Evolutionary conservation across 2,329 filamentous ascomycete genomes (phyloP).

Genomic region (Knufia fluminis): DNA sequence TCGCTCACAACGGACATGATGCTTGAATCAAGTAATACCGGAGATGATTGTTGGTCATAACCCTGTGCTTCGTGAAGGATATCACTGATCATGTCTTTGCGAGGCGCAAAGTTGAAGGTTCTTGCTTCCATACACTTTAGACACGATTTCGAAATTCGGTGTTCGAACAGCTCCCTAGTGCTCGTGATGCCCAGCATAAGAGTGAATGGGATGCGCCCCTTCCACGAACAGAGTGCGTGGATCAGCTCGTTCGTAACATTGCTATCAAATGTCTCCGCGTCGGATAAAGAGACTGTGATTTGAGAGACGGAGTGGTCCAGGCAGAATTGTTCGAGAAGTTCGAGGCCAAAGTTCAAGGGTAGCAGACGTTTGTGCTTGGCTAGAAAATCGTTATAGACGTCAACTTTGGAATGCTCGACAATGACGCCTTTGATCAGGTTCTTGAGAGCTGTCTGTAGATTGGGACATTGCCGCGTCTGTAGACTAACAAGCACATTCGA

Average conservation of each 20-base stretch:
- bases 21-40: conserved; percentile 39
- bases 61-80: conserved; percentile 34
- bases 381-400: conserved; percentile 32
- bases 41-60: conserved; percentile 32
- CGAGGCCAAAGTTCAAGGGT: conserved; percentile 38
- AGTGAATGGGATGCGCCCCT: conserved; percentile 51
- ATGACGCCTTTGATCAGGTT: conserved; percentile 37
- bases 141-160: conserved; percentile 45
- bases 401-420: conserved; percentile 30
- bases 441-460: conserved; percentile 38
- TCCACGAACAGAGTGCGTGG: conserved; percentile 46
- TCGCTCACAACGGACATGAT: conserved; percentile 45
- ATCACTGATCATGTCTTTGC: conserved; percentile 25
- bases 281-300: conserved; percentile 36
- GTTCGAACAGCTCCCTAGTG: conserved; percentile 52
- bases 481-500: conserved; percentile 29
- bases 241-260: conserved; percentile 37
- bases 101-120: conserved; percentile 37
- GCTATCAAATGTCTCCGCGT: conserved; percentile 41
- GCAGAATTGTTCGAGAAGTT: conserved; percentile 36
- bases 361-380: conserved; percentile 32
- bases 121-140: conserved; percentile 45
- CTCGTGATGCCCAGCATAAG: conserved; percentile 54
- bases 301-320: conserved; percentile 29
- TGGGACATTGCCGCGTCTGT: conserved; percentile 37